phyloP scores from a whole-genome alignment of 768 basidiomycete species.

The Chalciporus piperatus region DNA sequence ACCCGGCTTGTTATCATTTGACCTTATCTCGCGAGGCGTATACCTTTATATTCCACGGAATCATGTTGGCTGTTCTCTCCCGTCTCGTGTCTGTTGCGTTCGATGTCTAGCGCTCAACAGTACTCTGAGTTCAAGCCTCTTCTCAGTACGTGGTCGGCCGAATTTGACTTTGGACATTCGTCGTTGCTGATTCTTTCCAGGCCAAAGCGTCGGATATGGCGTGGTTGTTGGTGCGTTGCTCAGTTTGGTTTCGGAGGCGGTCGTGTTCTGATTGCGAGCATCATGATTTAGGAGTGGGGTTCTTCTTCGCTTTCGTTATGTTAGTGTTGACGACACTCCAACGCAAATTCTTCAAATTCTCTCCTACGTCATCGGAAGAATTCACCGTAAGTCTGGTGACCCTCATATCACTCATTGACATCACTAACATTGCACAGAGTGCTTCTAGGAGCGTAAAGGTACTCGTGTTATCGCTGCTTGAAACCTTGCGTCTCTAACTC shows the following conservation, averaged over 20 bases:
- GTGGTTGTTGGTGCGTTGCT: conserved; percentile 42
- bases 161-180: neutral
- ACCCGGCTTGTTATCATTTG: neutral
- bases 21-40: conserved; percentile 2
- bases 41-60: neutral
- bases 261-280: neutral
- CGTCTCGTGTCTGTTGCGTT: neutral
- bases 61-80: neutral
- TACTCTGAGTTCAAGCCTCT: conserved; percentile 41
- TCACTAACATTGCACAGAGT: conserved; percentile 27
- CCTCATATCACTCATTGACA: neutral
- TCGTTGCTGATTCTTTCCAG: conserved; percentile 20
- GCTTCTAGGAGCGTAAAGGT: conserved; percentile 48
- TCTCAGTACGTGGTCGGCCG: conserved; percentile 27
- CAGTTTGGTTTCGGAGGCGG: neutral
- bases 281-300: conserved; percentile 41
- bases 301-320: conserved; percentile 50
- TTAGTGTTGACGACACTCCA: conserved; percentile 44
- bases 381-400: conserved; percentile 36
- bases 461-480: neutral
- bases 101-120: neutral
- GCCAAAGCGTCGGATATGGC: conserved; percentile 47
- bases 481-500: neutral
- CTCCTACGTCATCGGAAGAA: conserved; percentile 47
- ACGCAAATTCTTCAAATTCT: conserved; percentile 44